A percentile compares a stretch with the other conserved stretches of the same genome.
Conservation (phyloP, 2,329 filamentous ascomycete species). For the Arthrobotrys megalospora region DNA sequence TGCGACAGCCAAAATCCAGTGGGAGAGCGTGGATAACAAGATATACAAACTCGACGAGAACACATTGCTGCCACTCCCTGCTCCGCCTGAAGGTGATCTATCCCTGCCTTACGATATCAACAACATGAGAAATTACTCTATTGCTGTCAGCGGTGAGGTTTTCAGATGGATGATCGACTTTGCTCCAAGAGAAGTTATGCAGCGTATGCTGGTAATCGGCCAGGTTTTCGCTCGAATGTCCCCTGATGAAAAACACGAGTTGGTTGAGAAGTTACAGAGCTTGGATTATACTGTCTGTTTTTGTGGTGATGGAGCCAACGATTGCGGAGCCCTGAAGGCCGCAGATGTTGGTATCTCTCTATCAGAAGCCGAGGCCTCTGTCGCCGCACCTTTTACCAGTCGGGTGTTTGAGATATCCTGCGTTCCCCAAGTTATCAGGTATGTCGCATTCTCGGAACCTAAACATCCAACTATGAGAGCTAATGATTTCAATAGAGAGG, state of each 20-base stretch:
- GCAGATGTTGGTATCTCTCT: constrained; percentile 97
- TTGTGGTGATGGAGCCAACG: constrained; percentile 97
- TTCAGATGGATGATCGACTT: constrained; percentile 98
- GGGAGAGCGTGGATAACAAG: constrained; percentile 95
- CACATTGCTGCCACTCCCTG: constrained; percentile 82
- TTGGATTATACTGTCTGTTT: constrained; percentile 97
- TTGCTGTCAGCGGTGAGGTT: constrained; percentile 92
- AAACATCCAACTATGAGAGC: not conserved
- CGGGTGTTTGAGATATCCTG: constrained; percentile 96
- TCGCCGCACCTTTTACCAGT: constrained; percentile 97
- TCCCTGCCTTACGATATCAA: constrained; percentile 88
- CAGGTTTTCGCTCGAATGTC: constrained; percentile 99
- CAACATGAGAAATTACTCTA: constrained; percentile 85
- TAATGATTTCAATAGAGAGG: constrained; percentile 74
- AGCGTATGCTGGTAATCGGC: constrained; percentile 88
- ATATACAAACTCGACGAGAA: constrained; percentile 82
- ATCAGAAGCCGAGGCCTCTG: constrained; percentile 96
- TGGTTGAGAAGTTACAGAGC: constrained; percentile 96
- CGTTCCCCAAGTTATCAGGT: constrained; percentile 90
- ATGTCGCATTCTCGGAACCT: constrained; percentile 63
- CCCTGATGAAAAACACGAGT: constrained; percentile 96
- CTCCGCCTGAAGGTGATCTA: constrained; percentile 80
- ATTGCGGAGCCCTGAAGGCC: constrained; percentile 95
- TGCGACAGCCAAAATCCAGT: constrained; percentile 80
- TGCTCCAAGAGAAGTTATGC: constrained; percentile 83